Conservation (phyloP, 768 basidiomycete species). For the Imleria badia region DNA sequence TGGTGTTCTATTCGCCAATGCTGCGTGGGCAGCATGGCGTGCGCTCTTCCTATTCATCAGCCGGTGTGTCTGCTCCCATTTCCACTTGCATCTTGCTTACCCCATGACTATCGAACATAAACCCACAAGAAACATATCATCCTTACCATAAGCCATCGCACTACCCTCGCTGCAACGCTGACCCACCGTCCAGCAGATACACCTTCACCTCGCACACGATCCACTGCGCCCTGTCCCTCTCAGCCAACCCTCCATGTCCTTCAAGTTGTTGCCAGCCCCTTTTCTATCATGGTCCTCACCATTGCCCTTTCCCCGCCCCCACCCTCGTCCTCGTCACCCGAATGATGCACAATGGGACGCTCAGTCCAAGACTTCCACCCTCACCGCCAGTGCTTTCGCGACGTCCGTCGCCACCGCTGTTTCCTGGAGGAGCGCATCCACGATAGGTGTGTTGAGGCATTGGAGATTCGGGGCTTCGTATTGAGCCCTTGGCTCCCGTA, state of each 20-base stretch:
- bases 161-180: neutral
- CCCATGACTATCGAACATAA: neutral
- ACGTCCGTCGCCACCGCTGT: slow-evolving; percentile 16
- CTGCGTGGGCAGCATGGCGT: slow-evolving; percentile 79
- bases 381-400: slow-evolving; percentile 19
- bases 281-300: neutral
- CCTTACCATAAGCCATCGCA: neutral
- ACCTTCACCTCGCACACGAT: slow-evolving; percentile 16
- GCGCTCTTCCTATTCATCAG: slow-evolving; percentile 64
- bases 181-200: slow-evolving; percentile 13
- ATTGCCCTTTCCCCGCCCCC: neutral
- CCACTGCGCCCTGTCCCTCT: slow-evolving; percentile 19
- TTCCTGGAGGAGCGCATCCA: slow-evolving; percentile 18
- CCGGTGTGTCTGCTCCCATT: slow-evolving; percentile 44
- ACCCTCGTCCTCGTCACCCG: neutral
- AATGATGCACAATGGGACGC: neutral
- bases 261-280: neutral
- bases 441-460: slow-evolving; percentile 12
- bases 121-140: neutral
- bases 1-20: slow-evolving; percentile 79
- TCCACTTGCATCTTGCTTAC: neutral
- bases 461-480: neutral
- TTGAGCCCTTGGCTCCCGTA: neutral
- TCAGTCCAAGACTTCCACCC: slow-evolving; percentile 24
- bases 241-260: slow-evolving; percentile 4